A percentile compares a stretch with the other conserved stretches of the same genome.
phyloP scores from a whole-genome alignment of 2,329 filamentous ascomycete species.

The Xylaria arbuscula region DNA sequence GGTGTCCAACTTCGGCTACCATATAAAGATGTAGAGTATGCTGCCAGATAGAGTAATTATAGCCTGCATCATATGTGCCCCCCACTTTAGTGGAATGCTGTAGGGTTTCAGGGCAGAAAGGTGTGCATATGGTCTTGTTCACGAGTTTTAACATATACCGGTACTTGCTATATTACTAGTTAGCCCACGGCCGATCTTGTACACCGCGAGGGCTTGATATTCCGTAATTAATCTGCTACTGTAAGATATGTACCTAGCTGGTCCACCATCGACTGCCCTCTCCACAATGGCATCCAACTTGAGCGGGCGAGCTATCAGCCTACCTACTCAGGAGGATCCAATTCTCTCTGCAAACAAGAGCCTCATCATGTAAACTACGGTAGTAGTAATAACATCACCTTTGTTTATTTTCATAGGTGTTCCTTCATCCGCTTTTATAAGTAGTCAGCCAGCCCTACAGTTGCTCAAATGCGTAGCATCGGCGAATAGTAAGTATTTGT shows the following conservation, averaged over 20 bases:
- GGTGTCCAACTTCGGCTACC: not conserved
- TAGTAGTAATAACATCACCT: not conserved
- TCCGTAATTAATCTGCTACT: not conserved
- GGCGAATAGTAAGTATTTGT: not conserved
- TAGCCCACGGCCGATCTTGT: constrained; percentile 5
- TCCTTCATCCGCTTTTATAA: not conserved
- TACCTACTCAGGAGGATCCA: not conserved
- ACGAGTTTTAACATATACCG: constrained; percentile 28
- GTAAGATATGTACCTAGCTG: not conserved
- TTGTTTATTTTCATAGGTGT: not conserved
- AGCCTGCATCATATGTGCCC: constrained; percentile 4
- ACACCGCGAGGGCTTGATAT: not conserved
- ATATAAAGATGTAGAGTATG: not conserved
- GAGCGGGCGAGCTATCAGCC: too few species aligned
- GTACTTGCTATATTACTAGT: constrained; percentile 6
- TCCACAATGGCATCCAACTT: too few species aligned
- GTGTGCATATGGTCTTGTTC: constrained; percentile 33
- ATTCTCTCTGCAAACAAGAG: constrained; percentile 9
- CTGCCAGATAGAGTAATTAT: constrained; percentile 8
- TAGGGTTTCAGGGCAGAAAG: constrained; percentile 34
- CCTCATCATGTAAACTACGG: constrained; percentile 10
- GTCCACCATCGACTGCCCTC: not conserved
- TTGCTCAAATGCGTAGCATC: not conserved
- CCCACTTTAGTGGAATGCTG: constrained; percentile 28
- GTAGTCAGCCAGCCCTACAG: not conserved